Conservation (phyloP, 768 basidiomycete genomes). For the Suillus brevipes region DNA sequence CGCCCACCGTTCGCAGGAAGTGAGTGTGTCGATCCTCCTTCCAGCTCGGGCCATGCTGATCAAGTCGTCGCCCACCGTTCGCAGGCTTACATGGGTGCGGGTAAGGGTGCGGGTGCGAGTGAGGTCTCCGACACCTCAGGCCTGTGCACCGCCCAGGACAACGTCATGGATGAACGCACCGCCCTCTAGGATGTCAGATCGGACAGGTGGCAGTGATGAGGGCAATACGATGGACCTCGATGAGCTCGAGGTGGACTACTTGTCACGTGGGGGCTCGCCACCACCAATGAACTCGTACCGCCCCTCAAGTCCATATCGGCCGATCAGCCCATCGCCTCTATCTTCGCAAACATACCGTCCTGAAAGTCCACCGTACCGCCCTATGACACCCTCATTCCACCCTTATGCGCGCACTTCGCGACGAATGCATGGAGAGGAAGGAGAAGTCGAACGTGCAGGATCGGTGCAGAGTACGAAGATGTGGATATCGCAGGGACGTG, state of each 20-base stretch:
- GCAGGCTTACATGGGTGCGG: no score
- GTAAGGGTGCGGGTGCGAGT: no score
- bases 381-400: not conserved
- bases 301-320: not conserved
- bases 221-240: constrained; percentile 51
- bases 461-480: constrained; percentile 14
- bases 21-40: no score
- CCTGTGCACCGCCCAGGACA: constrained; percentile 22
- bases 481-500: constrained; percentile 69
- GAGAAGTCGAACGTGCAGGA: not conserved
- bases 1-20: no score
- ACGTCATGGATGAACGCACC: constrained; percentile 15
- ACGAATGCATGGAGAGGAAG: not conserved
- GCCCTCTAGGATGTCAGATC: constrained; percentile 17
- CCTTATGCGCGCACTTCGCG: not conserved
- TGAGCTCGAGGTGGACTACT: constrained; percentile 52
- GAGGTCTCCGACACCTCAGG: no score
- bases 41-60: no score
- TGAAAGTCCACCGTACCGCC: not conserved
- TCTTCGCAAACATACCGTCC: not conserved
- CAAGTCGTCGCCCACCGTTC: no score
- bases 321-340: constrained; percentile 34
- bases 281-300: constrained; percentile 17
- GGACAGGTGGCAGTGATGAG: constrained; percentile 34
- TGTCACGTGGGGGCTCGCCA: constrained; percentile 51